Percentiles rank a stretch among this genome's conserved stretches.
These are phyloP conservation scores for Clonostachys byssicola DNA, from an alignment of 2,329 filamentous ascomycete genomes.

Conservation along the genomic window DNA sequence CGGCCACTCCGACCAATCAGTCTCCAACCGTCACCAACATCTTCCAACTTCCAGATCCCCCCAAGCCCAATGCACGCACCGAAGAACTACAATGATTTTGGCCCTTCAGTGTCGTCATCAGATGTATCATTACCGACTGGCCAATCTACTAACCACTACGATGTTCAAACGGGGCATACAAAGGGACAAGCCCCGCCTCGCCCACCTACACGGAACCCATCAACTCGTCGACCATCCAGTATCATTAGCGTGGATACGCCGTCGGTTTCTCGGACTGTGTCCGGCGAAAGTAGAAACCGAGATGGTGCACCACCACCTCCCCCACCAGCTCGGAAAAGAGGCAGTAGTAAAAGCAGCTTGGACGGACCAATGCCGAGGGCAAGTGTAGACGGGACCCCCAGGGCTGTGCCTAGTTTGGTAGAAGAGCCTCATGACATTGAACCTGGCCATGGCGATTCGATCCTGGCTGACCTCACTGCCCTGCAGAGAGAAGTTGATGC, in stretches of 20 bases:
- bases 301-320: constrained; percentile 33
- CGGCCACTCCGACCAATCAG: constrained; percentile 29
- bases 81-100: too few species aligned
- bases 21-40: constrained; percentile 1
- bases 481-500: constrained; percentile 75
- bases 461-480: constrained; percentile 68
- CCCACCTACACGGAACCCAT: constrained; percentile 37
- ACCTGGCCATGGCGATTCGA: constrained; percentile 43
- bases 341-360: constrained; percentile 37
- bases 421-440: constrained; percentile 1
- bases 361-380: constrained; percentile 21
- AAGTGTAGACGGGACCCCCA: constrained; percentile 23
- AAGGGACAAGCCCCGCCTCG: constrained; percentile 29
- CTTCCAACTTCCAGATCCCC: constrained; percentile 3
- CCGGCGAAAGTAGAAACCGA: neutral
- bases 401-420: constrained; percentile 2
- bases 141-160: too few species aligned
- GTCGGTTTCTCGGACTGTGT: constrained; percentile 1
- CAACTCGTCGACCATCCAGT: constrained; percentile 38
- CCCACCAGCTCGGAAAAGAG: constrained; percentile 40
- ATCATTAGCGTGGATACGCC: constrained; percentile 29
- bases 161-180: neutral
- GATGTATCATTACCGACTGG: too few species aligned
- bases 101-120: too few species aligned
- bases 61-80: neutral